phyloP scores from a whole-genome alignment of 495 filamentous ascomycete species.

The Monascus purpureus region DNA sequence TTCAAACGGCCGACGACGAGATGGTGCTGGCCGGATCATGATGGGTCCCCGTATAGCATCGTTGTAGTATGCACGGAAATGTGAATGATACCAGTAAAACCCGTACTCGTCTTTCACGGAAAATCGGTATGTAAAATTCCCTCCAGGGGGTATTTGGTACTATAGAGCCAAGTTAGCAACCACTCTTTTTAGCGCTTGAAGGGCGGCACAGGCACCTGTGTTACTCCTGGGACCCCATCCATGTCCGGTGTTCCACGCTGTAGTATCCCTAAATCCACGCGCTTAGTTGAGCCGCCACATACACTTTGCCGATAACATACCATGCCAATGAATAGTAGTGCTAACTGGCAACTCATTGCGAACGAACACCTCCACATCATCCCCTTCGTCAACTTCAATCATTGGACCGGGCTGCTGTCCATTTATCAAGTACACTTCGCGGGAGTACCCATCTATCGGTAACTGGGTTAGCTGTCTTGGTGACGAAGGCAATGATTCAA shows the following conservation, averaged over 20 bases:
- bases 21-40: too few relatives aligned
- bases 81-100: neutral
- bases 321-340: constrained; percentile 36
- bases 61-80: too few relatives aligned
- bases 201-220: too few relatives aligned
- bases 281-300: too few relatives aligned
- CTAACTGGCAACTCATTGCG: constrained; percentile 36
- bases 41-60: too few relatives aligned
- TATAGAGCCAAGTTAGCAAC: too few relatives aligned
- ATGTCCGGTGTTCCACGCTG: constrained; percentile 27
- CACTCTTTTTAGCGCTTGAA: too few relatives aligned
- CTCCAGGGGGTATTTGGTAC: too few relatives aligned
- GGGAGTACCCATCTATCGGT: neutral
- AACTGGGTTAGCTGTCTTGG: too few relatives aligned
- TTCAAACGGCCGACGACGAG: too few relatives aligned
- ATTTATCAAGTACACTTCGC: constrained; percentile 33
- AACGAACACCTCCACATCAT: constrained; percentile 41
- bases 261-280: constrained; percentile 4
- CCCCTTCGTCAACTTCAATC: constrained; percentile 39
- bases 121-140: constrained; percentile 29
- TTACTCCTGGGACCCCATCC: constrained; percentile 37
- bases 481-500: too few relatives aligned
- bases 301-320: neutral
- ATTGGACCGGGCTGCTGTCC: constrained; percentile 40
- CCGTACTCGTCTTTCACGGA: neutral